Conservation (phyloP, 2,329 filamentous ascomycete species). For the Trichoderma sp. region DNA sequence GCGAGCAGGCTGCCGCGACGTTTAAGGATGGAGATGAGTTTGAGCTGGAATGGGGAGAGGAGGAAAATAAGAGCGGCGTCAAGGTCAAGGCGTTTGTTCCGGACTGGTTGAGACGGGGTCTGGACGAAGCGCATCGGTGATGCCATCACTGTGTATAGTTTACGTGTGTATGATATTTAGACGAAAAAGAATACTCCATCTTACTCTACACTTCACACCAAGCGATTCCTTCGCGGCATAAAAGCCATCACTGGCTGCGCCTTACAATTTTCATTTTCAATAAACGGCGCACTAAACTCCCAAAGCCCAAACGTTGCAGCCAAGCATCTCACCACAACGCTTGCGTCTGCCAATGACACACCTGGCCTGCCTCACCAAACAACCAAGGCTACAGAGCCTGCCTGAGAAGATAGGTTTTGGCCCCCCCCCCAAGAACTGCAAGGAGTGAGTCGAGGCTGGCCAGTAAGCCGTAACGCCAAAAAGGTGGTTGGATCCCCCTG, state of each 20-base stretch:
- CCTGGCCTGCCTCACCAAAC: neutral
- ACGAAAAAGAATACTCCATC: neutral
- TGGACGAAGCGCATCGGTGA: constrained; percentile 41
- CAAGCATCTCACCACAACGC: constrained; percentile 13
- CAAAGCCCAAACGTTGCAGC: neutral
- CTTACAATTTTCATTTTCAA: neutral
- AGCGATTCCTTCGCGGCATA: neutral
- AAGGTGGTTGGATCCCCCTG: neutral
- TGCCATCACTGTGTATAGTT: neutral
- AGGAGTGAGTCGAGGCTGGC: neutral
- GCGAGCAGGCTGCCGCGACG: constrained; percentile 65
- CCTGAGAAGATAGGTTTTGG: neutral
- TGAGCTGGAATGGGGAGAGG: constrained; percentile 57
- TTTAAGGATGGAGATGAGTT: constrained; percentile 67
- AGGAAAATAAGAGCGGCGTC: constrained; percentile 43
- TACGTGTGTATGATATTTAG: constrained; percentile 3
- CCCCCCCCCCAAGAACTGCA: neutral
- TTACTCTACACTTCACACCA: neutral
- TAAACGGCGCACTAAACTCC: neutral
- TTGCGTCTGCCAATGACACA: neutral
- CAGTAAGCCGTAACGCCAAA: neutral
- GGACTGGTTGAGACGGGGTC: constrained; percentile 64
- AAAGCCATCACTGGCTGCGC: neutral
- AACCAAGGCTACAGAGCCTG: neutral
- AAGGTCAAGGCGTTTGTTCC: constrained; percentile 83